phyloP scores from a whole-genome alignment of 345 rosid genomes.

The Viola odorata region DNA sequence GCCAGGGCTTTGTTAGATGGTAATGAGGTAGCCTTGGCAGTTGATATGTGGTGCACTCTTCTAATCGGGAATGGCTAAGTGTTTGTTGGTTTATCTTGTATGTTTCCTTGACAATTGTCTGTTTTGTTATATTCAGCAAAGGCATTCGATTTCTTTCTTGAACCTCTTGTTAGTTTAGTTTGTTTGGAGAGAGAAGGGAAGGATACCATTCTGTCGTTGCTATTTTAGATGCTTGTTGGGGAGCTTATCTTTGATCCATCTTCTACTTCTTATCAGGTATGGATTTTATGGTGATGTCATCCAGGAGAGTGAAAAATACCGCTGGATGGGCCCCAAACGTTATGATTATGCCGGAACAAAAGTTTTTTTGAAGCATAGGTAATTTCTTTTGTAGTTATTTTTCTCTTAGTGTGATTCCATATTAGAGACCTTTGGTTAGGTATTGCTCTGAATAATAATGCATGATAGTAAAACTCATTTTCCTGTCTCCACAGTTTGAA shows the following conservation, averaged over 20 bases:
- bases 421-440: background rate
- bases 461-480: background rate
- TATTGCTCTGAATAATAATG: background rate
- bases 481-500: too few relatives aligned
- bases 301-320: constrained; percentile 83
- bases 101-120: background rate
- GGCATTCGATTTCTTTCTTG: background rate
- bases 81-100: background rate
- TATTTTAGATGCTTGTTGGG: background rate
- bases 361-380: constrained; percentile 86
- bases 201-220: background rate
- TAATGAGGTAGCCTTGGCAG: background rate
- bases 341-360: constrained; percentile 95
- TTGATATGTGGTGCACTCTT: background rate
- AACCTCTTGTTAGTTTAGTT: background rate
- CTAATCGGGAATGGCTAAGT: background rate
- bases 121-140: background rate
- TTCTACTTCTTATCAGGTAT: constrained; percentile 41
- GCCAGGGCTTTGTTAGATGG: too few relatives aligned
- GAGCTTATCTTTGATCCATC: constrained; percentile 9
- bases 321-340: constrained; percentile 98
- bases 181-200: background rate
- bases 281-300: constrained; percentile 98
- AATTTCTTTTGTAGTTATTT: constrained; percentile 7
- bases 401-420: background rate